phyloP scores from a whole-genome alignment of 768 basidiomycete species.

The Clitopilus hobsonii region DNA sequence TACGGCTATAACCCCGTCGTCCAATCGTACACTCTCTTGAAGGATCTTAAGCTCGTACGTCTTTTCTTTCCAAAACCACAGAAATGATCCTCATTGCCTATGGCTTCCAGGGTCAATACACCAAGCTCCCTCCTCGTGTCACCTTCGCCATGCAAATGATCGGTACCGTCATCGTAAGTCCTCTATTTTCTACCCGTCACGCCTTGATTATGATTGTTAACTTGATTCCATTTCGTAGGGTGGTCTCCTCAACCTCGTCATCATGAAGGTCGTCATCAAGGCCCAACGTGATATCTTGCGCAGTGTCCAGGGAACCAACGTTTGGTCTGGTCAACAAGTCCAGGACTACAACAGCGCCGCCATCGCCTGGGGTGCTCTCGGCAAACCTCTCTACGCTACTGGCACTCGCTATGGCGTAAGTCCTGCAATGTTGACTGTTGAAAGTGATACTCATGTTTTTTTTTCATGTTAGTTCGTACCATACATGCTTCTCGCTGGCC shows the following conservation, averaged over 20 bases:
- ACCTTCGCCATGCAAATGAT: conserved; percentile 50
- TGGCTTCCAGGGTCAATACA: conserved; percentile 35
- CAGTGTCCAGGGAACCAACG: conserved; percentile 43
- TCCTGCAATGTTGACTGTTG: conserved; percentile 9
- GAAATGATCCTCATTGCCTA: too few species aligned
- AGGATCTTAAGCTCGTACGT: conserved; percentile 26
- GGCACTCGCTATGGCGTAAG: conserved; percentile 39
- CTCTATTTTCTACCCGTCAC: neutral
- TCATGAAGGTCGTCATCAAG: conserved; percentile 44
- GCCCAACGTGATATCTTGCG: conserved; percentile 34
- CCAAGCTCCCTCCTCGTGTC: conserved; percentile 56
- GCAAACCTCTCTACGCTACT: conserved; percentile 38
- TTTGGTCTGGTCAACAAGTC: conserved; percentile 49
- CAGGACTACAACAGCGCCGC: conserved; percentile 48
- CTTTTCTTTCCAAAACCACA: neutral
- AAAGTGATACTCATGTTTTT: conserved; percentile 3
- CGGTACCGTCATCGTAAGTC: conserved; percentile 45
- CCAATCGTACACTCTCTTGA: conserved; percentile 21
- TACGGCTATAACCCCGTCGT: conserved; percentile 28
- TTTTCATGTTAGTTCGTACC: conserved; percentile 31
- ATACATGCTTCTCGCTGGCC: conserved; percentile 39
- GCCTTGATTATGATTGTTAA: neutral
- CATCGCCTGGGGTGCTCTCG: conserved; percentile 53
- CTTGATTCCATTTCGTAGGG: conserved; percentile 22
- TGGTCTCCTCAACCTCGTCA: conserved; percentile 41